Evolutionary conservation across 352 stramenopile species (phyloP).

Genomic region (Phytopythium ostracodes): DNA sequence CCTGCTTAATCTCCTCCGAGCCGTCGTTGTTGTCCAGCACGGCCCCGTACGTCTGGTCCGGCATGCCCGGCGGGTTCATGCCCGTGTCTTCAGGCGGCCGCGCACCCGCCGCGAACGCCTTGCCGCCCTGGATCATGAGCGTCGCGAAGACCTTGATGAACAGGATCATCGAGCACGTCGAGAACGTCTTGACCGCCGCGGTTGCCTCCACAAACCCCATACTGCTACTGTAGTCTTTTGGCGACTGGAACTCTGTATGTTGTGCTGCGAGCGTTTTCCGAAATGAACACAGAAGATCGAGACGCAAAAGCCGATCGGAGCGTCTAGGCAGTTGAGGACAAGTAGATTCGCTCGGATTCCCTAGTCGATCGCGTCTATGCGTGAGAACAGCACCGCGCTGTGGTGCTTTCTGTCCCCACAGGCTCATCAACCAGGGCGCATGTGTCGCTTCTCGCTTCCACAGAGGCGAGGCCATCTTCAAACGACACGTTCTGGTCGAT

Average conservation of each 20-base stretch:
- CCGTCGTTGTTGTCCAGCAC: constrained; percentile 13
- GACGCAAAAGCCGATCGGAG: background rate
- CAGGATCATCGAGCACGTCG: constrained; percentile 24
- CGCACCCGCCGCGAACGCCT: constrained; percentile 30
- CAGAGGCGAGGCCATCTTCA: background rate
- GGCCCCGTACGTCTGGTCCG: constrained; percentile 29
- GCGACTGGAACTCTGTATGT: background rate
- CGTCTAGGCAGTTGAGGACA: background rate
- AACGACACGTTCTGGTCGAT: background rate
- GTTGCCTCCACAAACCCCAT: constrained; percentile 19
- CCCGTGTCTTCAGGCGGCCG: constrained; percentile 31
- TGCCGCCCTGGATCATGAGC: constrained; percentile 24
- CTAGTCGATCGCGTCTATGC: background rate
- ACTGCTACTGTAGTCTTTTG: background rate
- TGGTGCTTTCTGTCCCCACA: too few species aligned
- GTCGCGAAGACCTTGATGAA: constrained; percentile 34
- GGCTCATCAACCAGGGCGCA: too few species aligned
- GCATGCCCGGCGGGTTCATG: constrained; percentile 18
- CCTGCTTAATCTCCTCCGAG: constrained; percentile 7
- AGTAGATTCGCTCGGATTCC: background rate
- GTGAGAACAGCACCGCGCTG: background rate
- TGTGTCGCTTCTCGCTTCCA: background rate
- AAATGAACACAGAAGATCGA: background rate
- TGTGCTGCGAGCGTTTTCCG: background rate
- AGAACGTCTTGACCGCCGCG: constrained; percentile 30